Evolutionary conservation across 1,139 yeast genomes (phyloP).

Genomic region (Yamadazyma taylorii): DNA sequence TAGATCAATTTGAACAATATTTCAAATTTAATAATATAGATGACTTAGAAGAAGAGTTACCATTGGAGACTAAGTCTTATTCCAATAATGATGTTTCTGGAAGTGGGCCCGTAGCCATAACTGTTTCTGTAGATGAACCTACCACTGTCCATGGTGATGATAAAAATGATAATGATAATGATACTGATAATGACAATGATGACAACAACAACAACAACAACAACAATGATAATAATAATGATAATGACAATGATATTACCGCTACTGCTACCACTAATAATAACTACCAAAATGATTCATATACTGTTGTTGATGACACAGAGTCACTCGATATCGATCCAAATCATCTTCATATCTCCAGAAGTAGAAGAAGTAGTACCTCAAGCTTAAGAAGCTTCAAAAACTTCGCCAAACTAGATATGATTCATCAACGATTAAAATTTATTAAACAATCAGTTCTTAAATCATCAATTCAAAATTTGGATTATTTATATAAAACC

Average conservation of each 20-base stretch:
- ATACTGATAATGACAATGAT: background rate
- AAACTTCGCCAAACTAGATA: conserved; percentile 38
- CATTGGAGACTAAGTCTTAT: background rate
- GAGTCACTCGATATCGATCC: background rate
- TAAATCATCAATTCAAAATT: conserved; percentile 42
- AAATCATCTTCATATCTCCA: conserved; percentile 1
- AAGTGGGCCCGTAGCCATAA: background rate
- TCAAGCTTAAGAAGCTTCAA: conserved; percentile 33
- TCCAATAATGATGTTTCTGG: background rate
- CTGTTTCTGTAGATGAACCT: conserved; percentile 9
- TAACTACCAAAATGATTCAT: too few relatives aligned
- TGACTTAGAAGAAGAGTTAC: conserved; percentile 12
- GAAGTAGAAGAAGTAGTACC: conserved; percentile 24
- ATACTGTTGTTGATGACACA: too few relatives aligned
- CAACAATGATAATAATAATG: too few relatives aligned
- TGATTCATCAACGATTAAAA: conserved; percentile 44
- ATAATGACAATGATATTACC: too few relatives aligned
- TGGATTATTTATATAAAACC: conserved; percentile 49
- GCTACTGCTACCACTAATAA: too few relatives aligned
- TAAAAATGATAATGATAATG: background rate
- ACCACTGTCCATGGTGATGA: too few relatives aligned
- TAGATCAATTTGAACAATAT: conserved; percentile 53
- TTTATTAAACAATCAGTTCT: conserved; percentile 44
- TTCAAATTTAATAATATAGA: conserved; percentile 32
- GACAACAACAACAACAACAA: too few relatives aligned